These are phyloP conservation scores for Flaveria linearis DNA, from an alignment of 129 eudicot species.

Conservation along the genomic window DNA sequence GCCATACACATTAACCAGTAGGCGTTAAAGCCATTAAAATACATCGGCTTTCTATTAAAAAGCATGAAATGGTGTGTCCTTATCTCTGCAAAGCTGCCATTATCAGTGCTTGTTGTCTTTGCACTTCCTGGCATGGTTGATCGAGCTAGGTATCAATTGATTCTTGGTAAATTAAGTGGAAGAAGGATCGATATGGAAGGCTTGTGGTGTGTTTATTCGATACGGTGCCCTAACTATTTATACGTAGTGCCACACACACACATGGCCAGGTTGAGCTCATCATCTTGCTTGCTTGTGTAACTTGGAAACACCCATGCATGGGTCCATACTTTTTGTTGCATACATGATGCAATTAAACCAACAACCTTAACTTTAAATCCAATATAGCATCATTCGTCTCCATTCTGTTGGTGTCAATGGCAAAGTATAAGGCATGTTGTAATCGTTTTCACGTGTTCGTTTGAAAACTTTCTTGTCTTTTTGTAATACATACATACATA, in stretches of 20 bases:
- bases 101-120: not conserved
- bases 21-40: slow-evolving; percentile 52
- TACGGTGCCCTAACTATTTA: not conserved
- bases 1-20: slow-evolving; percentile 64
- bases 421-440: too few species aligned
- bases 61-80: slow-evolving; percentile 32
- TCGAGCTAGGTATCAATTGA: not conserved
- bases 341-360: not conserved
- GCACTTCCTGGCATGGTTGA: slow-evolving; percentile 6
- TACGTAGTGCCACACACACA: not conserved
- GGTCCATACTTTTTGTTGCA: slow-evolving; percentile 15
- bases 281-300: not conserved
- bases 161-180: too few species aligned
- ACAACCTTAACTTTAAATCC: too few species aligned
- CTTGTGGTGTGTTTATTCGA: not conserved
- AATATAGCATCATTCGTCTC: too few species aligned
- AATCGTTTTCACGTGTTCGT: too few species aligned
- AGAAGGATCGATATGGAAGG: not conserved
- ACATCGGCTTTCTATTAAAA: slow-evolving; percentile 40
- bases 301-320: not conserved
- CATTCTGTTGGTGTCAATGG: too few species aligned
- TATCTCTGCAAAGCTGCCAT: slow-evolving; percentile 28
- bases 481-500: too few species aligned
- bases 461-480: too few species aligned
- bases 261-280: not conserved